These are phyloP conservation scores for Guyanaporus albipodus DNA, from an alignment of 768 basidiomycete species.

Conservation along the genomic window DNA sequence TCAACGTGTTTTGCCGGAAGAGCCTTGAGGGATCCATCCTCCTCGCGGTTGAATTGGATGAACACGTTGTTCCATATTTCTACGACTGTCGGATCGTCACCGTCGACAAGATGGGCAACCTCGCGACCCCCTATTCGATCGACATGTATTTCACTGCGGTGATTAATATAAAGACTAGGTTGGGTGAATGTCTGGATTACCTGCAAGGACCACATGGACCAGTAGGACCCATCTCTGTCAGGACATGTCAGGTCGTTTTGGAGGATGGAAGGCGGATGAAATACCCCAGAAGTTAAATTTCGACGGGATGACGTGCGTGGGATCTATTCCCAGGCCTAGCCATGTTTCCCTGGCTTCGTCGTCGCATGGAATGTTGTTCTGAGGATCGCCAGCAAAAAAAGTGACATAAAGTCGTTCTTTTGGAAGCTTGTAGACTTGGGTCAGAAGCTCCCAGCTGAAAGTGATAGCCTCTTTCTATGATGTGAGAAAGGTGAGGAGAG, in stretches of 20 bases:
- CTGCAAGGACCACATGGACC: constrained; percentile 98
- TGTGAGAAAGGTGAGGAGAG: constrained; percentile 3
- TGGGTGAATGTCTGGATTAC: constrained; percentile 31
- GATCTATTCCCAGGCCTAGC: constrained; percentile 83
- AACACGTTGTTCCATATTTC: constrained; percentile 99
- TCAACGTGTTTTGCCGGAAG: constrained; percentile 96
- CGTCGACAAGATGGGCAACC: constrained; percentile 88
- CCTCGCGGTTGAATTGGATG: constrained; percentile 97
- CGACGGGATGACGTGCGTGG: constrained; percentile 88
- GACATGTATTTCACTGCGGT: constrained; percentile 84
- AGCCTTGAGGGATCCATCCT: constrained; percentile 70
- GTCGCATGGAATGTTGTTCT: constrained; percentile 82
- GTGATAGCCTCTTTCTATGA: constrained; percentile 84
- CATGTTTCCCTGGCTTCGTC: constrained; percentile 83
- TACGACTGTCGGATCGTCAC: constrained; percentile 94
- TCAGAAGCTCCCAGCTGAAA: constrained; percentile 94
- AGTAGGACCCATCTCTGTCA: constrained; percentile 93
- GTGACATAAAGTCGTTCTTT: constrained; percentile 93
- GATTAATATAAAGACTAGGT: neutral
- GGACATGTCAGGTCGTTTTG: constrained; percentile 1
- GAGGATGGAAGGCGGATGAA: constrained; percentile 19
- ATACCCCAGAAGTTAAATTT: constrained; percentile 99
- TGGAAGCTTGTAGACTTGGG: constrained; percentile 81
- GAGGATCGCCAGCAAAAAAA: constrained; percentile 94
- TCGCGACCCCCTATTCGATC: constrained; percentile 98